A percentile compares a stretch with the other conserved stretches of the same genome.
These are phyloP conservation scores for Gremmenia infestans DNA, from an alignment of 2,329 filamentous ascomycete species.

Conservation along the genomic window DNA sequence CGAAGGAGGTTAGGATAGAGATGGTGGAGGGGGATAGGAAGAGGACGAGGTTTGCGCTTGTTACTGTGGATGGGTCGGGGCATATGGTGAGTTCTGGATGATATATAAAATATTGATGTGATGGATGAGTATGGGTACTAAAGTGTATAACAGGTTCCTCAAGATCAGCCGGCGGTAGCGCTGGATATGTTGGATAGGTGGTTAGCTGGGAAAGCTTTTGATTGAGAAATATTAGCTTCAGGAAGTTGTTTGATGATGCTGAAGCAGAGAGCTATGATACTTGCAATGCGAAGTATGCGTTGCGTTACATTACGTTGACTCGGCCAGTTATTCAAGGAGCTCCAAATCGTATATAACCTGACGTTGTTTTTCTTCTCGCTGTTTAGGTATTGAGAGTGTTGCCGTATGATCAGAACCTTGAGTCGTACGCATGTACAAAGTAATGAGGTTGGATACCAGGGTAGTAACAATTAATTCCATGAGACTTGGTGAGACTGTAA, in stretches of 20 bases:
- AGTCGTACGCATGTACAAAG: too few species aligned
- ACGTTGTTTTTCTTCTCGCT: too few species aligned
- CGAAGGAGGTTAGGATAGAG: conserved; percentile 20
- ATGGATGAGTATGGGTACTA: background rate
- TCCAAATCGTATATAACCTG: too few species aligned
- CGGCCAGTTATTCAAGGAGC: too few species aligned
- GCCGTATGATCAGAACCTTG: too few species aligned
- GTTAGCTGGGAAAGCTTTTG: conserved; percentile 17
- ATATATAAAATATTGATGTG: background rate
- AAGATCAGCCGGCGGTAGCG: conserved; percentile 22
- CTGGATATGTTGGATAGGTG: conserved; percentile 22
- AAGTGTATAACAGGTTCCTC: conserved; percentile 11
- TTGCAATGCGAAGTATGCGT: background rate
- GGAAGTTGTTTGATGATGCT: background rate
- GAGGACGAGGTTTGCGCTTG: conserved; percentile 22
- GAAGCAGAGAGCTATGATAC: background rate
- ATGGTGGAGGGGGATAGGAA: conserved; percentile 18
- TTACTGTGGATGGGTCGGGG: conserved; percentile 35
- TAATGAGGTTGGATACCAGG: too few species aligned
- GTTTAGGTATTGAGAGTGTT: too few species aligned
- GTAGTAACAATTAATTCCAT: too few species aligned
- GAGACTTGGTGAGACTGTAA: too few species aligned
- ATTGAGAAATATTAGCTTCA: background rate
- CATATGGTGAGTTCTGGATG: conserved; percentile 33
- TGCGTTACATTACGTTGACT: too few species aligned